A percentile compares a stretch with the other conserved stretches of the same genome.
These are phyloP conservation scores for Rhizophagus clarus DNA, from an alignment of 192 early-diverging fungal genomes.

Conservation along the genomic window DNA sequence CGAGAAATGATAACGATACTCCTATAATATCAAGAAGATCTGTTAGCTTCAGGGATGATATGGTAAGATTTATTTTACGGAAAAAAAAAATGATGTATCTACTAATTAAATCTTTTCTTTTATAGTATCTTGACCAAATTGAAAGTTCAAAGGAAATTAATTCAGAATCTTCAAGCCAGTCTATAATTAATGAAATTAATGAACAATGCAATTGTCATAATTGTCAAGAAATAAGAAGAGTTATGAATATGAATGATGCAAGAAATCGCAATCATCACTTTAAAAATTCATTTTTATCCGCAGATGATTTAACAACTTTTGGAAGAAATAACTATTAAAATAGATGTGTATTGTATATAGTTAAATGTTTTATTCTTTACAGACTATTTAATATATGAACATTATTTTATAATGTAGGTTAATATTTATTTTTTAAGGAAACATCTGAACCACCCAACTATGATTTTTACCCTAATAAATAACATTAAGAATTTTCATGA, in stretches of 20 bases:
- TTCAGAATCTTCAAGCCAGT: background rate
- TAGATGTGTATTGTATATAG: too few relatives aligned
- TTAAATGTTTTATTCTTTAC: too few relatives aligned
- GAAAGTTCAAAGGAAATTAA: background rate
- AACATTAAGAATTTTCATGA: too few relatives aligned
- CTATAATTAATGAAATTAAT: background rate
- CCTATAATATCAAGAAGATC: too few relatives aligned
- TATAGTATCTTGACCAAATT: background rate
- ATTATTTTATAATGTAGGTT: too few relatives aligned
- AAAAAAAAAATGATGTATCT: background rate
- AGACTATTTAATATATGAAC: too few relatives aligned
- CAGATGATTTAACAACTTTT: background rate
- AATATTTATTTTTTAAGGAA: too few relatives aligned
- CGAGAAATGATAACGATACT: background rate
- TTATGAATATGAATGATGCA: background rate
- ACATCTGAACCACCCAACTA: too few relatives aligned
- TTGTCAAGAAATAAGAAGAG: background rate
- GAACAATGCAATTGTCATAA: background rate
- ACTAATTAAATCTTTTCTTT: background rate
- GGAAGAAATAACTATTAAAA: background rate
- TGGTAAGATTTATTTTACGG: background rate
- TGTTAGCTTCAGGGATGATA: background rate
- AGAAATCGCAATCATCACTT: background rate
- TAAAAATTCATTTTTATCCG: background rate
- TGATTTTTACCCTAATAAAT: too few relatives aligned